Evolutionary conservation across 208 protist genomes (phyloP).

Genomic region (Entamoeba histolytica): DNA sequence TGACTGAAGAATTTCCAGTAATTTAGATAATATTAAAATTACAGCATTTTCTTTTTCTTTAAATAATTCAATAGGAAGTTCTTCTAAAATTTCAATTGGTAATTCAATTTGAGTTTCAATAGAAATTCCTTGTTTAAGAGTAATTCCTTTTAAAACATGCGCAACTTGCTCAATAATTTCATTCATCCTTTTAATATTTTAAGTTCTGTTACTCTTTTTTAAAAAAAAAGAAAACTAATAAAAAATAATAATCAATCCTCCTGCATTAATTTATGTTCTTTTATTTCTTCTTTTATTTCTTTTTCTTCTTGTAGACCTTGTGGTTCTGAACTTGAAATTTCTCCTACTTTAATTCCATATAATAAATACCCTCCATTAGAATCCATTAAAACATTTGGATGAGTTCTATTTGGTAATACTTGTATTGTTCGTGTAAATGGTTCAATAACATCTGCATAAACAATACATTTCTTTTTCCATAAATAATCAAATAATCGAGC

Average conservation of each 20-base stretch:
- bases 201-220: too few species aligned
- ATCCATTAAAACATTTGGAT: background rate
- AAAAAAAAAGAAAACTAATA: too few species aligned
- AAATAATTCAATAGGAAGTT: background rate
- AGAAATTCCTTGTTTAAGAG: background rate
- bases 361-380: background rate
- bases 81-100: background rate
- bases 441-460: background rate
- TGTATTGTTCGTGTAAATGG: background rate
- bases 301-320: too few species aligned
- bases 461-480: background rate
- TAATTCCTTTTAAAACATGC: background rate
- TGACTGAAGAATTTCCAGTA: background rate
- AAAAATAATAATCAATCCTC: too few species aligned
- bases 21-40: background rate
- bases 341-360: background rate
- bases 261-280: too few species aligned
- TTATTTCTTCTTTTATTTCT: too few species aligned
- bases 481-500: background rate
- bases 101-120: background rate
- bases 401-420: background rate
- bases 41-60: background rate
- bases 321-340: background rate
- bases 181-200: background rate
- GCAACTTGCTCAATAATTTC: background rate